phyloP scores from a whole-genome alignment of 176 grass and related monocot genomes.

The Melocanna baccifera region DNA sequence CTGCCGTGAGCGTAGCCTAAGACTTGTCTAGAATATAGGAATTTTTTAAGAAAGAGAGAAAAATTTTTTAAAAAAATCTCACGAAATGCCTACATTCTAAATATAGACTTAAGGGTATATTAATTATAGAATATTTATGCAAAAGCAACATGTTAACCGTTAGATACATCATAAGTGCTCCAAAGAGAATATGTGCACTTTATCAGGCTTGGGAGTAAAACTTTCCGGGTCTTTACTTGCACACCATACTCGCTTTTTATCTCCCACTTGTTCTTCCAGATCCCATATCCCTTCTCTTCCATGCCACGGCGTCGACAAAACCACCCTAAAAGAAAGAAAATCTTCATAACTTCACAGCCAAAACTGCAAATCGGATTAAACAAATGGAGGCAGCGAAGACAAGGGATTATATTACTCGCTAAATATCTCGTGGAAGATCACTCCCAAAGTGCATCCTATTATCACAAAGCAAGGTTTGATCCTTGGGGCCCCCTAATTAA shows the following conservation, averaged over 20 bases:
- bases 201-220: not conserved
- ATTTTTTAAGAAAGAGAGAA: not conserved
- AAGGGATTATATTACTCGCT: not conserved
- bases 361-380: not conserved
- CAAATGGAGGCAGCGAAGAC: not conserved
- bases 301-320: slow-evolving; percentile 17
- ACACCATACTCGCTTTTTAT: slow-evolving; percentile 16
- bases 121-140: not conserved
- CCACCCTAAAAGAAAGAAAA: not conserved
- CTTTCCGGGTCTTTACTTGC: slow-evolving; percentile 22
- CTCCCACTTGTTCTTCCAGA: not conserved
- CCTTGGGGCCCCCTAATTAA: not conserved
- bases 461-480: not conserved
- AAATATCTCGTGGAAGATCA: slow-evolving; percentile 18
- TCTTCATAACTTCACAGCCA: not conserved
- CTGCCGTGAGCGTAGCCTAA: too few relatives aligned
- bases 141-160: not conserved
- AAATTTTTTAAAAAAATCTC: not conserved
- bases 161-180: not conserved
- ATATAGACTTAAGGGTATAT: not conserved
- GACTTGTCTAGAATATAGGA: not conserved
- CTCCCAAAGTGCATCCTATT: not conserved
- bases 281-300: slow-evolving; percentile 24
- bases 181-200: not conserved
- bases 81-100: not conserved